Evolutionary conservation across 306 rosid genomes (phyloP), one percentile per base, ranked within the genome.

Genomic region (Sechiopsis laciniata): DNA sequence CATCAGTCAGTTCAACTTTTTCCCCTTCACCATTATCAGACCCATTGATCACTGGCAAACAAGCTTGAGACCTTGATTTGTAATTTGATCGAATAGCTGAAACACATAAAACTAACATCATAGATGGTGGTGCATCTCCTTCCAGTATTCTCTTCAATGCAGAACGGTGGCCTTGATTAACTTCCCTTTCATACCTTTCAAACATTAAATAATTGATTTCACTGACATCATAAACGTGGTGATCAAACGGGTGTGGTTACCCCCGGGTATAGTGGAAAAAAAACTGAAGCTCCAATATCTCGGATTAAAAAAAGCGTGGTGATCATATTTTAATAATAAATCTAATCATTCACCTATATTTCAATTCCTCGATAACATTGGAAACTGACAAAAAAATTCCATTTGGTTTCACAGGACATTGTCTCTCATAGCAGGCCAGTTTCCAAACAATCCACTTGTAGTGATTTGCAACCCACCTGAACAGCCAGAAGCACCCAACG

Each of bases 371-470:
- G 1, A 88, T 87, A 53, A 93, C 96, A 79, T 93, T 93, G 72
- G 85, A 80, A 55, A 80, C 75, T 19, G 88, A 82, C 76, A 93
- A 80, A 78, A 90, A 78, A 0, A 78, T 87, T 80, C 90, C 86
- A 53, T 69, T 83, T 60, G 83, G 78, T 58, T 83, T 79, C 56
- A 86, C 79, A 21, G 91, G 76, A 82, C 79, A 72, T 79, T 79
- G 85, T 83, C 96, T 84, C 79, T 86, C 97, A 51, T 93, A 90
- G 78, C 91, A 90, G 74, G 94, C 94, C 76, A 93, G 83, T 79
- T 93, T 93, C 98, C 98, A 93, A 66, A 90, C 87, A 79, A 90
- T 86, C 98, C 97, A 90, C 78, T 86, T 88, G 90, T 84, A 90
- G 82, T 90, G 98, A 86, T 90, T 93, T 21, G 55, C 72, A 73